Evolutionary conservation across 23 red algal genomes (phyloP), one percentile per base, ranked within the genome.

Genomic region (Gracilaria gracilis): DNA sequence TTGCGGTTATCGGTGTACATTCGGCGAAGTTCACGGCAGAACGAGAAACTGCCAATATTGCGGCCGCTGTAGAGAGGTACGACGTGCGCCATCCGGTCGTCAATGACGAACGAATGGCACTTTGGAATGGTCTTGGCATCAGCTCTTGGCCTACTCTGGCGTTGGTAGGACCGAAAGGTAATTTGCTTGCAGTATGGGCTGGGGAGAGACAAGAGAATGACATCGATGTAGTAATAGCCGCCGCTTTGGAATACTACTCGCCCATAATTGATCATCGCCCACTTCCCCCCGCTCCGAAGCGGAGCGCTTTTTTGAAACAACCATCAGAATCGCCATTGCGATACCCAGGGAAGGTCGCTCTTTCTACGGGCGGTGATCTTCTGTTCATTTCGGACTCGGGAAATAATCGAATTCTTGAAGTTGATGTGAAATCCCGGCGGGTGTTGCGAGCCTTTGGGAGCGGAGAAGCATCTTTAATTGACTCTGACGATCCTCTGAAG

Each of bases 371-470:
- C 11, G 57, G 74, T n/a, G 70, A 77, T 23, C 57, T 46, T 28
- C 81, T 96, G 4, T 98, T 86, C 62, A 85, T 98, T 21, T 71
- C 97, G 15, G 97, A 98, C 50, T 84, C 89, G 8, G 97, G 93
- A 13, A 92, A 98, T 59, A 91, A 98, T 69, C 75, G 97, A 12
- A 67, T 98, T 4, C 59, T 98, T 44, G 80, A 87, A 53, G 39
- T 87, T 25, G 93, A 91, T 13, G 27, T 51, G 25, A 74, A 55
- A 35, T 69, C 89, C 5, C 80, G 85, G 3, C 79, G 59, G 28
- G 85, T 95, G 0, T 61, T 92, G 24, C 76, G 84, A 35, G 83
- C 93, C 21, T 93, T 91, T 74, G 96, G 96, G 32, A 80, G 73
- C 34, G 97, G 92, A 27, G 81, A 94, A 19, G 50, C 81, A 16